Conservation (phyloP, 129 eudicot species). For the Logfia minima region DNA sequence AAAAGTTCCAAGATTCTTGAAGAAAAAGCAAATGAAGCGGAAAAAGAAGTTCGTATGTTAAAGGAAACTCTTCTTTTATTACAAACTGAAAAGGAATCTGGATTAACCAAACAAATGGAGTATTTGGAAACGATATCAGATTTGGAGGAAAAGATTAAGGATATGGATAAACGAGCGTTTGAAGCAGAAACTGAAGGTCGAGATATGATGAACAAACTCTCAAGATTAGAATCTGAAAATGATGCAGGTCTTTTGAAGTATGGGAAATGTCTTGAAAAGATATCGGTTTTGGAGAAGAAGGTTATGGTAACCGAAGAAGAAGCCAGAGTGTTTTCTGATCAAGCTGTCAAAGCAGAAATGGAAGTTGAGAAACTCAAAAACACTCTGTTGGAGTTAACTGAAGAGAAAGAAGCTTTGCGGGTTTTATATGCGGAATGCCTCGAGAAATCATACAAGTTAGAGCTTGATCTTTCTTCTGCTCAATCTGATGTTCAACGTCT, state of each 20-base stretch:
- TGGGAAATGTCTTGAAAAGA: constrained; percentile 57
- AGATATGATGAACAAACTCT: constrained; percentile 42
- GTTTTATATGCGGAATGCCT: constrained; percentile 58
- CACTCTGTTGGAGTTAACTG: constrained; percentile 45
- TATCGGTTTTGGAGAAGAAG: constrained; percentile 55
- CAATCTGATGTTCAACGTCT: constrained; percentile 62
- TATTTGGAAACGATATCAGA: constrained; percentile 51
- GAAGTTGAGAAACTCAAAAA: constrained; percentile 58
- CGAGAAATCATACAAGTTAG: constrained; percentile 62
- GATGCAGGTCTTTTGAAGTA: constrained; percentile 54
- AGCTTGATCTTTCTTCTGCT: constrained; percentile 50
- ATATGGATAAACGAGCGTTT: constrained; percentile 35
- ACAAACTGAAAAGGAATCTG: constrained; percentile 64
- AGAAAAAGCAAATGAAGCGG: constrained; percentile 52
- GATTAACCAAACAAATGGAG: constrained; percentile 44
- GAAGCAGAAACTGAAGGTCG: constrained; percentile 47
- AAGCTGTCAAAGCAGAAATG: constrained; percentile 55
- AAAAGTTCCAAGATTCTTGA: constrained; percentile 42
- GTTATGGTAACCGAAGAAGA: constrained; percentile 45
- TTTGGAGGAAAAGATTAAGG: constrained; percentile 52
- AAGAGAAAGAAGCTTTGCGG: constrained; percentile 63
- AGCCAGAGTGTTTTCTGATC: constrained; percentile 38
- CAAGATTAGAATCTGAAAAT: constrained; percentile 59
- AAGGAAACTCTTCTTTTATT: constrained; percentile 55
- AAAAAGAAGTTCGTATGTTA: constrained; percentile 51